phyloP scores from a whole-genome alignment of 768 basidiomycete species.

The Suillus americanus region DNA sequence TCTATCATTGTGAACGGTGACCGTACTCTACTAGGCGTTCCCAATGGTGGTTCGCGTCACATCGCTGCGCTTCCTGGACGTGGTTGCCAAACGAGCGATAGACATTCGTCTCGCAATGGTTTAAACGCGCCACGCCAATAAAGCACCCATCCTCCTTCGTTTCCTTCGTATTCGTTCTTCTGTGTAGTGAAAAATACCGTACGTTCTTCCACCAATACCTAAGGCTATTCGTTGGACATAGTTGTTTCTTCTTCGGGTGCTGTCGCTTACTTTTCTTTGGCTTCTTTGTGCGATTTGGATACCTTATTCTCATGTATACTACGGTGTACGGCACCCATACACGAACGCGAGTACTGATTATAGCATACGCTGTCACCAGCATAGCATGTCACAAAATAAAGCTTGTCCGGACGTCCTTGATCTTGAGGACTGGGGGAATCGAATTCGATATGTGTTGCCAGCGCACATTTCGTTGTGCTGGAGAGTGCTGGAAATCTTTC shows the following conservation, averaged over 20 bases:
- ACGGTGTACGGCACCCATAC: not conserved
- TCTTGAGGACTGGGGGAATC: not conserved
- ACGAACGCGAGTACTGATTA: not conserved
- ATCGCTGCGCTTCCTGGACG: slow-evolving; percentile 32
- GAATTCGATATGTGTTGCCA: not conserved
- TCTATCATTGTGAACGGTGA: not conserved
- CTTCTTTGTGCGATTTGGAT: not conserved
- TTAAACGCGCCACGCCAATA: not conserved
- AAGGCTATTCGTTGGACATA: not conserved
- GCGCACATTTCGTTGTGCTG: not conserved
- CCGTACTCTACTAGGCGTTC: slow-evolving; percentile 4
- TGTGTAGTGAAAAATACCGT: not conserved
- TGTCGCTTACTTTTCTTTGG: slow-evolving; percentile 1
- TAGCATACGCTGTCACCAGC: not conserved
- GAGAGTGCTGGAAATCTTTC: not conserved
- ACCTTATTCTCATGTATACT: slow-evolving; percentile 3
- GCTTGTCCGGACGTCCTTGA: not conserved
- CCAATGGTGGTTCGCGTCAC: slow-evolving; percentile 24
- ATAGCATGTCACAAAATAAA: not conserved
- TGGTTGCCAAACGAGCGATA: slow-evolving; percentile 20
- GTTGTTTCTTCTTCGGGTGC: not conserved
- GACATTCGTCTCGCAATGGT: not conserved
- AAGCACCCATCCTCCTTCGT: not conserved
- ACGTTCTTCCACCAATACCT: slow-evolving; percentile 5
- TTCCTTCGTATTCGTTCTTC: not conserved